Conservation (phyloP, 140 eudicot species). For the Senecio squalidus region DNA sequence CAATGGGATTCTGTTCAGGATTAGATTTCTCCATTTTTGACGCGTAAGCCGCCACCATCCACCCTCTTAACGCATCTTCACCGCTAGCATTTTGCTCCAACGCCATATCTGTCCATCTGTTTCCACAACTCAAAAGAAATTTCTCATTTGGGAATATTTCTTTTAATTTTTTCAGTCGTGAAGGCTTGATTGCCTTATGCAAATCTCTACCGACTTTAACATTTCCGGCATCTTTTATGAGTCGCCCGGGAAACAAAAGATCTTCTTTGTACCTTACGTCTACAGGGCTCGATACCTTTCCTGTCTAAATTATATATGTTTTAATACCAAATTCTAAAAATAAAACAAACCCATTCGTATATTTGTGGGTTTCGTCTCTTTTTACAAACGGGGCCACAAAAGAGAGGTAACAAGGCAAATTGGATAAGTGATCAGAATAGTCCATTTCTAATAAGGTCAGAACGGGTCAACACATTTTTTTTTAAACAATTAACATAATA, state of each 20-base stretch:
- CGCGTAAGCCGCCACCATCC: conserved; percentile 94
- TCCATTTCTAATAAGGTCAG: neutral
- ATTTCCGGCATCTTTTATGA: conserved; percentile 79
- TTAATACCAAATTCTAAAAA: neutral
- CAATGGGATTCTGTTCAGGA: conserved; percentile 8
- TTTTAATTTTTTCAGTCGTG: conserved; percentile 49
- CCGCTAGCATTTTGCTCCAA: conserved; percentile 78
- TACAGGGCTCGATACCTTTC: conserved; percentile 77
- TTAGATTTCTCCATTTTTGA: conserved; percentile 31
- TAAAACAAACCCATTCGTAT: neutral
- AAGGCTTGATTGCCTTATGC: conserved; percentile 60
- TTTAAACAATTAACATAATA: neutral
- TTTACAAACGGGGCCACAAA: too few relatives aligned
- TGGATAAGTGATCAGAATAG: neutral
- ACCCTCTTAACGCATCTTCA: conserved; percentile 97
- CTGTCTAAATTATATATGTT: conserved; percentile 44
- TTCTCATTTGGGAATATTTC: conserved; percentile 77
- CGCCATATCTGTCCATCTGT: conserved; percentile 76
- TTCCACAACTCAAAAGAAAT: conserved; percentile 63
- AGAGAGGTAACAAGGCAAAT: too few relatives aligned
- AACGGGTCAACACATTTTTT: neutral
- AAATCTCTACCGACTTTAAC: conserved; percentile 79
- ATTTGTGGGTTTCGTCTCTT: conserved; percentile 9
- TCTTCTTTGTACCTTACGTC: conserved; percentile 87
- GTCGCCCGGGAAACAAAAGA: conserved; percentile 76